Base-by-base conservation (phyloP, 192 early-diverging fungal species). In the Podila epicladia region DNA sequence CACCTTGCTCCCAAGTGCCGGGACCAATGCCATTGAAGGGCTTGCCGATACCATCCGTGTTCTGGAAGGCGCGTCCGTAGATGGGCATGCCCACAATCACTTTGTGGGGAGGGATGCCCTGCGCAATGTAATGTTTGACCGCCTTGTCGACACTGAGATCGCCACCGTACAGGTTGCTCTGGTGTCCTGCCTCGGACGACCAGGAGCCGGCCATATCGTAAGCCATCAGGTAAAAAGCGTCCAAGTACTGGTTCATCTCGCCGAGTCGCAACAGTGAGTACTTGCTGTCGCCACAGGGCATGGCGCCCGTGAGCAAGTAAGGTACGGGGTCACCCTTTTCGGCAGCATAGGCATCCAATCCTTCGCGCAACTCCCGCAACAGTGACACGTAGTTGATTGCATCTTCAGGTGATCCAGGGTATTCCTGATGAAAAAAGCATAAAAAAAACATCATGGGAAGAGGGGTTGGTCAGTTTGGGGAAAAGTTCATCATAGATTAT, bases 31-130 rank as follows among this genome's bases (percentile, higher is more conserved):
- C 96, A 22, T 75, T 67, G 62, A 92, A 95, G 29, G 82, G 61
- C 33, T 87, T 80, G 4, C 89, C 90, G 20, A 92, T 82, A 3
- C 93, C 93, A 65, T 87, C 79, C 9, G 96, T 96, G 66, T 95
- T 94, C 67, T 88, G 87, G 84, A 99, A 99, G 5, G 90, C 95
- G n/a, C 98, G 89, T 4, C 95, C 96, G 84, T 98, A 99, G 71
- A 96, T 89, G 28, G 95, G 95, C 51, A 94, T 90, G 17, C 98
- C 98, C 61, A 99, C 87, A 2, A 97, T 92, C 32, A 99, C 72
- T 72, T 98, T 98, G 49, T 89, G 73, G 0, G 94, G 75, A 4
- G 95, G 94, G 24, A 97, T 92, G 6, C 97, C 96, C 29, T 87
- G 82, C 19, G 58, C 31, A 19, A 96, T 73, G 73, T 92, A 97